Evolutionary conservation across 1,139 yeast genomes (phyloP).

Genomic region (Pneumocystis carinii): DNA sequence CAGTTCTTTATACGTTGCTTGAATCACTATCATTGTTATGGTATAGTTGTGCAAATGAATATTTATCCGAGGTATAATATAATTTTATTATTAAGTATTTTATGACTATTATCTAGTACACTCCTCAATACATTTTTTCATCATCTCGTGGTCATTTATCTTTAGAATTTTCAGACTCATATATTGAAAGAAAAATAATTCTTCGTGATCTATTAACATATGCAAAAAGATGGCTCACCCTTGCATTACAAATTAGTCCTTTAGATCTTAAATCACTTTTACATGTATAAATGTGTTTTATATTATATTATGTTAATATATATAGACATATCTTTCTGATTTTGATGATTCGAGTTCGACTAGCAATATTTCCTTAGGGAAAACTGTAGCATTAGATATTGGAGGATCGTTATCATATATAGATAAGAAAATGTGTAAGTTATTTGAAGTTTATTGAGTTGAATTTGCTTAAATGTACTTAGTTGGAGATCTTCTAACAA

Average conservation of each 20-base stretch:
- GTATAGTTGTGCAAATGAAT: slow-evolving; percentile 76
- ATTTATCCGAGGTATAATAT: slow-evolving; percentile 21
- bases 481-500: slow-evolving; percentile 28
- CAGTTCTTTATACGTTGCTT: slow-evolving; percentile 58
- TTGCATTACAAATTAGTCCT: slow-evolving; percentile 40
- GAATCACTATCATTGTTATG: slow-evolving; percentile 67
- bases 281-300: not conserved
- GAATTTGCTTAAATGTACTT: not conserved
- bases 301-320: slow-evolving; percentile 33
- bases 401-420: slow-evolving; percentile 56
- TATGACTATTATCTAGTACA: slow-evolving; percentile 45
- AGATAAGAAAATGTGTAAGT: slow-evolving; percentile 38
- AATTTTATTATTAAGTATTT: not conserved
- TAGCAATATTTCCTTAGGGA: slow-evolving; percentile 50
- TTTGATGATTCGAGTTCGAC: slow-evolving; percentile 23
- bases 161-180: slow-evolving; percentile 61
- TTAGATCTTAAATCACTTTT: slow-evolving; percentile 39
- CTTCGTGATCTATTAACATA: slow-evolving; percentile 43
- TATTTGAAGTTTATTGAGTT: not conserved
- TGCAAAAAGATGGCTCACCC: slow-evolving; percentile 53
- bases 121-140: slow-evolving; percentile 56
- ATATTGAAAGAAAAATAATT: slow-evolving; percentile 59
- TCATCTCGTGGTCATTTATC: slow-evolving; percentile 43
- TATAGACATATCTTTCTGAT: slow-evolving; percentile 57
- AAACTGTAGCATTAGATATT: slow-evolving; percentile 78